Conservation (phyloP, 257 asterid species). For the Orobanche coerulescens region DNA sequence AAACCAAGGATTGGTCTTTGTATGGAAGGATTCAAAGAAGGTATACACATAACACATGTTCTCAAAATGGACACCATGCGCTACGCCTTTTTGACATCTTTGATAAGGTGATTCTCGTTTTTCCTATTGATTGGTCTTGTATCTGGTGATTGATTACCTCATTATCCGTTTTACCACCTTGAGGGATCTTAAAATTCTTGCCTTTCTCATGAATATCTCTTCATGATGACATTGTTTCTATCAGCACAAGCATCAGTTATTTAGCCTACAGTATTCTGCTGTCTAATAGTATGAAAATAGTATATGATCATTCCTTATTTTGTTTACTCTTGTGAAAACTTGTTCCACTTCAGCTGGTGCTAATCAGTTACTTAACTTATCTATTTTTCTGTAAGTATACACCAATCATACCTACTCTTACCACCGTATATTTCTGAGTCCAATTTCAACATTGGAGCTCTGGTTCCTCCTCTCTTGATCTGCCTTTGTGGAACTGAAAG, state of each 20-base stretch:
- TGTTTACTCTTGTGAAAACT: not conserved
- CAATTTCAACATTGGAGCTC: not conserved
- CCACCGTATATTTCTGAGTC: not conserved
- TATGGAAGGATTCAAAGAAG: constrained; percentile 97
- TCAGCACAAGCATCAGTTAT: not conserved
- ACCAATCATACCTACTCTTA: not conserved
- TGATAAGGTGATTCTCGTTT: constrained; percentile 61
- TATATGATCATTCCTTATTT: constrained; percentile 1
- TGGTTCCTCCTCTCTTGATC: not conserved
- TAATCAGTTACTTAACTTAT: constrained; percentile 2
- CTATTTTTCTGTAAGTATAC: not conserved
- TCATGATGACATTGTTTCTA: constrained; percentile 12
- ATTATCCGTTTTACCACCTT: constrained; percentile 5
- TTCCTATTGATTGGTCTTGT: constrained; percentile 3
- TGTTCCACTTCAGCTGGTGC: not conserved
- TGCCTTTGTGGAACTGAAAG: not conserved
- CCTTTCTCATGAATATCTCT: constrained; percentile 13
- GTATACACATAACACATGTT: constrained; percentile 87
- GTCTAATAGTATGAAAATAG: not conserved
- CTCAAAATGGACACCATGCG: constrained; percentile 99
- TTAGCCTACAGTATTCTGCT: not conserved
- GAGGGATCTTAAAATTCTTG: constrained; percentile 4
- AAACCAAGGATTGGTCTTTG: constrained; percentile 80
- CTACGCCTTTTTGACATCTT: constrained; percentile 87
- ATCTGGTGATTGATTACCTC: constrained; percentile 18